phyloP scores from a whole-genome alignment of 2,329 filamentous ascomycete species.

The Chaetoscypha palmicola region DNA sequence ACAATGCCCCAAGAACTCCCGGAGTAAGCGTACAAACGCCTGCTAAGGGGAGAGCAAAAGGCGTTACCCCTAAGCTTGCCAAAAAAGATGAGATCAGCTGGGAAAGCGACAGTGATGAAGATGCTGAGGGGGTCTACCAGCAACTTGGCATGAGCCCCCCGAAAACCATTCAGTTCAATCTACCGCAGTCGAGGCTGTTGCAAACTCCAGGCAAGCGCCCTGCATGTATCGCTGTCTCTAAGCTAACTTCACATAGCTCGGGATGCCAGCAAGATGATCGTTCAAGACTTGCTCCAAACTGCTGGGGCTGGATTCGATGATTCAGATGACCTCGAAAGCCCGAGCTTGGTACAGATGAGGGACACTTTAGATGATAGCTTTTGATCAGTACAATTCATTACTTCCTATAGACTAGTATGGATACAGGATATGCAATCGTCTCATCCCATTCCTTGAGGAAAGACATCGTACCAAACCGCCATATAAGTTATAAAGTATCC shows the following conservation, averaged over 20 bases:
- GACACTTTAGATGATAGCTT: constrained; percentile 57
- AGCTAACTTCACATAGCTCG: constrained; percentile 45
- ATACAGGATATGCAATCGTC: no score
- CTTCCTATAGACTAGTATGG: neutral
- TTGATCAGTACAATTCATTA: constrained; percentile 29
- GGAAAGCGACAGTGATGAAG: constrained; percentile 60
- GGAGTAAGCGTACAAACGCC: constrained; percentile 85
- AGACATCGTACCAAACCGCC: no score
- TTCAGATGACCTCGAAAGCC: constrained; percentile 45
- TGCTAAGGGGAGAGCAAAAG: constrained; percentile 42
- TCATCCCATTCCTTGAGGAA: no score
- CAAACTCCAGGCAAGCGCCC: constrained; percentile 68
- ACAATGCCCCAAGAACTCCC: constrained; percentile 57
- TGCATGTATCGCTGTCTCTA: no score
- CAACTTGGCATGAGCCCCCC: constrained; percentile 73
- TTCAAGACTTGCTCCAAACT: constrained; percentile 70
- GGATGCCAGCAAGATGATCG: constrained; percentile 74
- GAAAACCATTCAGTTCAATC: constrained; percentile 83
- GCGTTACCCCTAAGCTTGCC: constrained; percentile 37
- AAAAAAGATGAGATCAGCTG: constrained; percentile 55
- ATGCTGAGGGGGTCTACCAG: constrained; percentile 52
- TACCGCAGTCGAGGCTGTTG: constrained; percentile 68
- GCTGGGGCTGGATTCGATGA: constrained; percentile 64
- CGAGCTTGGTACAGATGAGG: constrained; percentile 59
- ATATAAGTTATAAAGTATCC: no score